These are phyloP conservation scores for Pseudogymnoascus sp. DNA, from an alignment of 2,329 filamentous ascomycete species.

Conservation along the genomic window DNA sequence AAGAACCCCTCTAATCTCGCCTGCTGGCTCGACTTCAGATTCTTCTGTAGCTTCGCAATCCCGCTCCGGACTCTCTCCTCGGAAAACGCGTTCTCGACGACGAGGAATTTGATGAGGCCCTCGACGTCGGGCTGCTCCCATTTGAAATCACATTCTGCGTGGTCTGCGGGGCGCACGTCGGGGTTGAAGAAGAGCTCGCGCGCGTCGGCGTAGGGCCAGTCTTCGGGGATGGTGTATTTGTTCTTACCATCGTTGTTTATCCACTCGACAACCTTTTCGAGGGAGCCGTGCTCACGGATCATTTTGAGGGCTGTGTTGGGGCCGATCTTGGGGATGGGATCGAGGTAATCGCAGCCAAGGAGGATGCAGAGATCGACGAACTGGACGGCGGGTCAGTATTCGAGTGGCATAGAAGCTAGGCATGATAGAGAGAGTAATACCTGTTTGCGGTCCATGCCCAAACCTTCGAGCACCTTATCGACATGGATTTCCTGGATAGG, in stretches of 20 bases:
- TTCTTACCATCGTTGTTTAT: constrained; percentile 69
- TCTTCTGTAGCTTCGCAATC: constrained; percentile 76
- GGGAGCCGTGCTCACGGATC: constrained; percentile 80
- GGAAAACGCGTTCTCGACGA: constrained; percentile 91
- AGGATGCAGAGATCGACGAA: constrained; percentile 98
- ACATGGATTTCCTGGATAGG: constrained; percentile 93
- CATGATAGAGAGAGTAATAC: constrained; percentile 36
- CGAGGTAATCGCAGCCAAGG: constrained; percentile 94
- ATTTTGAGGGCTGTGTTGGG: constrained; percentile 87
- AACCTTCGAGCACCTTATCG: constrained; percentile 74
- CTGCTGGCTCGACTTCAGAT: constrained; percentile 84
- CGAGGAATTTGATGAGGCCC: constrained; percentile 80
- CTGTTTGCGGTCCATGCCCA: constrained; percentile 82
- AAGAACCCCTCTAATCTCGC: constrained; percentile 93
- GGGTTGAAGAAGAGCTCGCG: constrained; percentile 87
- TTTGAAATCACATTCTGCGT: constrained; percentile 90
- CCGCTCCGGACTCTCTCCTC: constrained; percentile 84
- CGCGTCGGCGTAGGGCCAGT: constrained; percentile 92
- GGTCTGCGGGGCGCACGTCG: constrained; percentile 74
- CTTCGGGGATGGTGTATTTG: constrained; percentile 82
- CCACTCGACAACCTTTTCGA: constrained; percentile 79
- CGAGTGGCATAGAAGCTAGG: background rate
- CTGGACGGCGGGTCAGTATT: constrained; percentile 36
- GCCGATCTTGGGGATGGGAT: constrained; percentile 90
- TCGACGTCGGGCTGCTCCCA: constrained; percentile 93